phyloP scores from a whole-genome alignment of 306 rosid genomes.

The Pyrus communis region DNA sequence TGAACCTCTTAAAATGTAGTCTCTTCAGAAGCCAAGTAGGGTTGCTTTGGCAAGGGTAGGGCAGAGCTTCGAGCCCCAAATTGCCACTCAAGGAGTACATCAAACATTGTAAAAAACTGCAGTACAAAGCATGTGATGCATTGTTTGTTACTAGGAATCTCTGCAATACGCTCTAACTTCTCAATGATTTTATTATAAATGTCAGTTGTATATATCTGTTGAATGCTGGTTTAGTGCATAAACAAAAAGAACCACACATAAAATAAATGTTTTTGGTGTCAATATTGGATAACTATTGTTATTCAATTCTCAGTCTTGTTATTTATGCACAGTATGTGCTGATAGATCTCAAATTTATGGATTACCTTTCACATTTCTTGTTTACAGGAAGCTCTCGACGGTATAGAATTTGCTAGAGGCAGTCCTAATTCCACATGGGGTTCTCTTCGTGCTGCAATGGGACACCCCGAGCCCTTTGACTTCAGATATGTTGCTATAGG shows the following conservation, averaged over 20 bases:
- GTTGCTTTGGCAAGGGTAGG: neutral
- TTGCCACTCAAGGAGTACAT: neutral
- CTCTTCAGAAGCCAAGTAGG: neutral
- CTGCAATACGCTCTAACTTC: neutral
- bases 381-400: conserved; percentile 87
- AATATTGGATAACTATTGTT: neutral
- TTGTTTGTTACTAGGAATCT: neutral
- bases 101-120: neutral
- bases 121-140: neutral
- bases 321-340: neutral
- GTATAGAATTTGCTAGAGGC: conserved; percentile 89
- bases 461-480: conserved; percentile 74
- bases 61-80: neutral
- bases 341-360: neutral
- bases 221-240: neutral
- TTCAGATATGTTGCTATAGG: conserved; percentile 64
- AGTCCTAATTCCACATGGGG: conserved; percentile 59
- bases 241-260: neutral
- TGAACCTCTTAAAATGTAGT: neutral
- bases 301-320: neutral
- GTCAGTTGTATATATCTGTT: neutral
- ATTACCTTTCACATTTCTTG: neutral
- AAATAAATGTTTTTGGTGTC: neutral
- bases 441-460: conserved; percentile 64
- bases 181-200: neutral